Conservation (phyloP, 768 basidiomycete genomes). For the Russula foetens region DNA sequence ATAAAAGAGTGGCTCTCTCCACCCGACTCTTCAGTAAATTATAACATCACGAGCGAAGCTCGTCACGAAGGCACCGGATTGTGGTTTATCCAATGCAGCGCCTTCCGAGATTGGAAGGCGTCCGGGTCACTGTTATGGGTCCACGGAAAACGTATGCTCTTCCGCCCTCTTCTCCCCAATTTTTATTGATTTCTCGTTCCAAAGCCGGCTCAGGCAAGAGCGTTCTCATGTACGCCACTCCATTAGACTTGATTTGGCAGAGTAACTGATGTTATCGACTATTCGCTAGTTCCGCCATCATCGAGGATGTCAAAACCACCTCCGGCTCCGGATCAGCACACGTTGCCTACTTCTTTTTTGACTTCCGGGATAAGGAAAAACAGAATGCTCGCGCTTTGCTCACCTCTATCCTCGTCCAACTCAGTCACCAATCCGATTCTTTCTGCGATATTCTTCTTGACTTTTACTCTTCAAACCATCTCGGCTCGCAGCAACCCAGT, state of each 20-base stretch:
- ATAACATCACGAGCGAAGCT: not conserved
- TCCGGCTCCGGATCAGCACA: not conserved
- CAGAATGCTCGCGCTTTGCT: conserved; percentile 22
- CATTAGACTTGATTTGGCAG: not conserved
- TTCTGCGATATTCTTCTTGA: not conserved
- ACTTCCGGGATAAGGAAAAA: not conserved
- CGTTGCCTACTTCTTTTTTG: not conserved
- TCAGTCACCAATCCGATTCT: not conserved
- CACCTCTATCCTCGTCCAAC: not conserved
- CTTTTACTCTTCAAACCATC: not conserved
- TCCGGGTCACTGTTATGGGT: not conserved
- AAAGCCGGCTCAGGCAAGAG: not conserved
- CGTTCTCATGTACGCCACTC: not conserved
- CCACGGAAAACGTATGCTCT: not conserved
- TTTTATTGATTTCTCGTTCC: not conserved
- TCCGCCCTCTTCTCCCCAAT: not conserved
- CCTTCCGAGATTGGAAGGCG: not conserved
- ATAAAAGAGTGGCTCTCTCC: not conserved
- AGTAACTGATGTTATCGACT: not conserved
- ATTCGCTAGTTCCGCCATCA: not conserved
- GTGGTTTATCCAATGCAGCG: not conserved
- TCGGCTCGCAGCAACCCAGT: not conserved
- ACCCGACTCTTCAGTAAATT: not conserved
- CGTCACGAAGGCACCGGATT: not conserved
- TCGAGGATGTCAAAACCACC: not conserved